A percentile compares a stretch with the other conserved stretches of the same genome.
Conservation (phyloP, 78 protist genomes). For the Thecamonas trahens region DNA sequence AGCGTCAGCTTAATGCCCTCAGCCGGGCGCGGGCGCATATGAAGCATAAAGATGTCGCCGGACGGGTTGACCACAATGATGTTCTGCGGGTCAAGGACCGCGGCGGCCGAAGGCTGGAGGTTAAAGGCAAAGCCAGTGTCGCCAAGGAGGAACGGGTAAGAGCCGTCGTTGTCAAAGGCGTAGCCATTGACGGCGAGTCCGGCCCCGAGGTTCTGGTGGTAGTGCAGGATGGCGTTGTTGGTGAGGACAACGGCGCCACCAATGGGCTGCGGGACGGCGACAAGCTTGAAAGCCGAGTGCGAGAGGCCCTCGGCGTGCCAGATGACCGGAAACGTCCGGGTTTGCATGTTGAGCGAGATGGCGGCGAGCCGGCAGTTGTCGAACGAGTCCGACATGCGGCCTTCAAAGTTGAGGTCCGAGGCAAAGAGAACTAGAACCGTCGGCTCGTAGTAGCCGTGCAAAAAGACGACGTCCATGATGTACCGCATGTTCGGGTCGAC, state of each 20-base stretch:
- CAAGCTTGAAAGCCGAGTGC: constrained; percentile 10
- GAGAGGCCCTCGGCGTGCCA: constrained; percentile 46
- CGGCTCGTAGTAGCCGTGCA: constrained; percentile 60
- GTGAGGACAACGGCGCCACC: constrained; percentile 55
- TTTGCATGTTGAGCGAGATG: constrained; percentile 12
- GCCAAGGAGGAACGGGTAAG: neutral
- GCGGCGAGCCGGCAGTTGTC: constrained; percentile 39
- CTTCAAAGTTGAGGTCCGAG: neutral
- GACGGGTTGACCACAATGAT: neutral
- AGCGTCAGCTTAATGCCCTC: constrained; percentile 21
- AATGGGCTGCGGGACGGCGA: constrained; percentile 17
- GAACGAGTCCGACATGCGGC: constrained; percentile 12
- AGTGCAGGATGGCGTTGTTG: constrained; percentile 32
- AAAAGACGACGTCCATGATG: constrained; percentile 48
- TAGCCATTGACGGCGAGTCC: constrained; percentile 33
- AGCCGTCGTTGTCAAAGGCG: constrained; percentile 16
- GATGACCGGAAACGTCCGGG: constrained; percentile 14
- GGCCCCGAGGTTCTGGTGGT: constrained; percentile 31
- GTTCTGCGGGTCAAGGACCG: neutral
- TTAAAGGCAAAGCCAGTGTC: neutral
- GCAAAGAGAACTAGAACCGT: constrained; percentile 29
- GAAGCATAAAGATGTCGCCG: constrained; percentile 17
- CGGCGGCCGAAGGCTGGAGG: neutral
- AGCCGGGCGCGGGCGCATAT: constrained; percentile 40
- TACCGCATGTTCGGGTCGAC: constrained; percentile 10